phyloP scores from a whole-genome alignment of 441 rosid genomes.

The Bocquillonia castaneifolia region DNA sequence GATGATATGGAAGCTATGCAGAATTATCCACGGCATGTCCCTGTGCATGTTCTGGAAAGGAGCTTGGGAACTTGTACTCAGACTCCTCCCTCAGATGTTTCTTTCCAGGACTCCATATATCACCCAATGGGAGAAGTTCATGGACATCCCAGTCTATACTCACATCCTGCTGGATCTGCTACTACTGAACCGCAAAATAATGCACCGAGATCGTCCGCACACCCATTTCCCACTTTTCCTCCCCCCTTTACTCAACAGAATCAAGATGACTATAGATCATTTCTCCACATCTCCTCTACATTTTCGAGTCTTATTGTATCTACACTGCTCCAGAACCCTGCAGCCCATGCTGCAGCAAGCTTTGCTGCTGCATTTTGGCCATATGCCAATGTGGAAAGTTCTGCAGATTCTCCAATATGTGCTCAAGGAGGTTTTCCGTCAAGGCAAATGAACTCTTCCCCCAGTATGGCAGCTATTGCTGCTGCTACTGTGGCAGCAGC shows the following conservation, averaged over 20 bases:
- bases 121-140: constrained; percentile 48
- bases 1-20: constrained; percentile 48
- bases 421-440: constrained; percentile 41
- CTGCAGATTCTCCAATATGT: constrained; percentile 51
- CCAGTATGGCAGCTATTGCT: constrained; percentile 69
- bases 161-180: constrained; percentile 57
- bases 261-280: constrained; percentile 65
- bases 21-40: constrained; percentile 63
- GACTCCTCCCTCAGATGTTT: constrained; percentile 41
- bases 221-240: constrained; percentile 55
- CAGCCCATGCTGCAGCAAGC: constrained; percentile 87
- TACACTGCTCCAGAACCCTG: constrained; percentile 79
- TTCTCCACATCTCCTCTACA: constrained; percentile 69
- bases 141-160: constrained; percentile 35
- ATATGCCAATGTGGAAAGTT: constrained; percentile 44
- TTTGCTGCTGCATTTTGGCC: constrained; percentile 87
- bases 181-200: constrained; percentile 43
- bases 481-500: constrained; percentile 96
- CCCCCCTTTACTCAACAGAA: constrained; percentile 43
- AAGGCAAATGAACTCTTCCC: constrained; percentile 44
- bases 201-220: constrained; percentile 37
- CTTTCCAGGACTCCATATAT: constrained; percentile 47
- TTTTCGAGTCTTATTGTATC: constrained; percentile 79
- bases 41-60: constrained; percentile 59
- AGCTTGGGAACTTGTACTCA: constrained; percentile 43